Percentiles rank a stretch among this genome's conserved stretches.
Evolutionary conservation across 805 yeast genomes (phyloP).

Genomic region (Saccharomycopsis javanensis): DNA sequence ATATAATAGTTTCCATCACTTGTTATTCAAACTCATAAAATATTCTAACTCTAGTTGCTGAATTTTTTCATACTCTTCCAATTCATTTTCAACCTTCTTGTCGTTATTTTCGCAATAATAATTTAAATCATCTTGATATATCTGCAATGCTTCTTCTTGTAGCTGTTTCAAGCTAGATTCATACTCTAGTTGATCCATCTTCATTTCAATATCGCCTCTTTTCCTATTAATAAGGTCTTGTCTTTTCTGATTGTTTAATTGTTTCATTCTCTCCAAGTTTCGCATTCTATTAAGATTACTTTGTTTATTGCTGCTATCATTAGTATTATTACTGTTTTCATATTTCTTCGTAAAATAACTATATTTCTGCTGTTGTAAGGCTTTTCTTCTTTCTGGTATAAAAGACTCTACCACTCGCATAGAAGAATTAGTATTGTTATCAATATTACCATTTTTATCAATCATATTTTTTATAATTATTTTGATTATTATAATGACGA

Average conservation of each 20-base stretch:
- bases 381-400: conserved; percentile 1
- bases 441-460: no score
- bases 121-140: neutral
- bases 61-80: neutral
- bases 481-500: no score
- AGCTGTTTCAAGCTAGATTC: neutral
- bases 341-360: neutral
- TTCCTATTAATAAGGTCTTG: neutral
- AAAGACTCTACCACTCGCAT: neutral
- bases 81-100: neutral
- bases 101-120: neutral
- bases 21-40: neutral
- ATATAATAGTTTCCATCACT: neutral
- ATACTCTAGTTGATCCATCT: neutral
- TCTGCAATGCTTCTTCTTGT: neutral
- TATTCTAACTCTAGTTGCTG: neutral
- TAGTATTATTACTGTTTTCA: neutral
- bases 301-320: no score
- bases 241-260: neutral
- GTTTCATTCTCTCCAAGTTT: neutral
- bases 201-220: neutral
- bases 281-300: neutral
- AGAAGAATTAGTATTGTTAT: neutral
- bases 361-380: neutral
- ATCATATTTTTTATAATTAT: no score